phyloP scores from a whole-genome alignment of 139 green algal species.

The Pseudopediastrum boryanum region DNA sequence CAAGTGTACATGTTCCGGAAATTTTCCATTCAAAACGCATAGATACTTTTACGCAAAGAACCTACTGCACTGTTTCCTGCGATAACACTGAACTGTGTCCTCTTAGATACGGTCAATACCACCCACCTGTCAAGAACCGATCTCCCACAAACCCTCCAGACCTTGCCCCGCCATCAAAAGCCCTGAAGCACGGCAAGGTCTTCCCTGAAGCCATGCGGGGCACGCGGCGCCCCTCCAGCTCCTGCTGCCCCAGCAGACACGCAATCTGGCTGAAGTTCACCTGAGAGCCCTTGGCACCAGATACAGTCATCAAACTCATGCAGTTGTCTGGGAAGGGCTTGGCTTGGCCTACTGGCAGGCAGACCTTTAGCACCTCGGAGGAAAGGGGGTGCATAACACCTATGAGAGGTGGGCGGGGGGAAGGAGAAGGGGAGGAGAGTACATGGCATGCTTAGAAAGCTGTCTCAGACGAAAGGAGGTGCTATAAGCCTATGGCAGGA shows the following conservation, averaged over 20 bases:
- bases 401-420: too few species aligned
- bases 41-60: too few species aligned
- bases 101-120: too few species aligned
- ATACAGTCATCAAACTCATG: constrained; percentile 95
- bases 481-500: too few species aligned
- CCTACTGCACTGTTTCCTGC: too few species aligned
- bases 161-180: constrained; percentile 81
- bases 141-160: constrained; percentile 92
- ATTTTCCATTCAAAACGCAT: too few species aligned
- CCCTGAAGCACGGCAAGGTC: constrained; percentile 96
- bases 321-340: constrained; percentile 93
- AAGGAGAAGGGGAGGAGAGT: too few species aligned
- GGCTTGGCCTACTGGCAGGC: constrained; percentile 66
- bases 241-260: constrained; percentile 95
- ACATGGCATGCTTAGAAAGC: too few species aligned
- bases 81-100: too few species aligned
- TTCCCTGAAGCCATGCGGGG: constrained; percentile 92
- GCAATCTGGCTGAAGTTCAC: constrained; percentile 99
- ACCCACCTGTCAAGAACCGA: constrained; percentile 83
- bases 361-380: constrained; percentile 83
- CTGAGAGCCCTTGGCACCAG: constrained; percentile 90
- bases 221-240: constrained; percentile 95
- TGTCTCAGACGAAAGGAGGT: too few species aligned
- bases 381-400: constrained; percentile 88
- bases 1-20: too few species aligned